A percentile compares a stretch with the other conserved stretches of the same genome.
Conservation (phyloP, 2,329 filamentous ascomycete species). For the Microascus cirrosus region DNA sequence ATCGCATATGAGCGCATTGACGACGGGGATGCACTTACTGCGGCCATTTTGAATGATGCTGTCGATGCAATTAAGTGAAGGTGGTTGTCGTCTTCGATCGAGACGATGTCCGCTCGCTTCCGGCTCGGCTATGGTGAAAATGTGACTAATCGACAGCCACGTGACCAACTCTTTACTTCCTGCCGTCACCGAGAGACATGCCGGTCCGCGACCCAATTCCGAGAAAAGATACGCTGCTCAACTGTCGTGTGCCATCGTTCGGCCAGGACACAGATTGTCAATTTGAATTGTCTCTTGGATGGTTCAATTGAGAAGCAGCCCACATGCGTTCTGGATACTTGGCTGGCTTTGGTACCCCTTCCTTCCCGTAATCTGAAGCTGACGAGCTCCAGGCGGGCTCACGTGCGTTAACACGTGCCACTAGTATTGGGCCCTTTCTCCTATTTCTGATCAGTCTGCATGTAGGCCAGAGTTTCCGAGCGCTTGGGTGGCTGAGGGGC, state of each 20-base stretch:
- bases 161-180: not conserved
- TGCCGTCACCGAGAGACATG: not conserved
- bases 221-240: not conserved
- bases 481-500: not conserved
- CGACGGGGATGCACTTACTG: constrained; percentile 4
- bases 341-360: no score
- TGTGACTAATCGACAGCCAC: constrained; percentile 2
- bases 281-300: no score
- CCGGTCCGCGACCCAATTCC: no score
- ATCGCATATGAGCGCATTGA: not conserved
- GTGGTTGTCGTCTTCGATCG: constrained; percentile 4
- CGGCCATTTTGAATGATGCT: constrained; percentile 5
- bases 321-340: no score
- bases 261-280: no score
- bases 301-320: no score
- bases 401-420: no score
- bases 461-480: not conserved
- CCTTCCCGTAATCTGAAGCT: no score
- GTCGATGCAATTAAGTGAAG: constrained; percentile 4
- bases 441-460: not conserved
- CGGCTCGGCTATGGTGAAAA: constrained; percentile 2
- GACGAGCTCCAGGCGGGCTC: no score
- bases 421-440: no score
- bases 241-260: not conserved
- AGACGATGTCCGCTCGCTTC: constrained; percentile 3